phyloP scores from a whole-genome alignment of 176 grass and related monocot genomes.

The Cenchrus fungigraminus region DNA sequence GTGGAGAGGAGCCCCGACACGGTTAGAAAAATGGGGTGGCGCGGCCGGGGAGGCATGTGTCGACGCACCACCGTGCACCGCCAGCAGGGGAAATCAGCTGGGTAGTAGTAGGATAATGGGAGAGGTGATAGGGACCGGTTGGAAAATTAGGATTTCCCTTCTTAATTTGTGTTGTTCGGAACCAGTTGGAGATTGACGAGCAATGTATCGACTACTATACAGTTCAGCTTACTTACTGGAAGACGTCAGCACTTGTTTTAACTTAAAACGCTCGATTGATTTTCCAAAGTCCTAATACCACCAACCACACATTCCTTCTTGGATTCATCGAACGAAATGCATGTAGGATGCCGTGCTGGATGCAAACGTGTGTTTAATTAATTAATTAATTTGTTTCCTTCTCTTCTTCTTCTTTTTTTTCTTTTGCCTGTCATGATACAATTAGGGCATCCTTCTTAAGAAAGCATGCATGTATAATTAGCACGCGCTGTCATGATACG shows the following conservation, averaged over 20 bases:
- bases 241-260: too few species aligned
- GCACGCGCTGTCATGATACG: neutral
- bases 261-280: too few species aligned
- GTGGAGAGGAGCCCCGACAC: conserved; percentile 7
- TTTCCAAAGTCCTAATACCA: too few species aligned
- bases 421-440: neutral
- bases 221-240: too few species aligned
- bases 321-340: neutral
- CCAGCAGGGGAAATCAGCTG: neutral
- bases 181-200: neutral
- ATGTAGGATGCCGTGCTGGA: neutral
- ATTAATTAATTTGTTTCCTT: neutral
- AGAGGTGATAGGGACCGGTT: neutral
- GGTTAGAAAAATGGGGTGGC: conserved; percentile 16
- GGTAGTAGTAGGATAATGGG: neutral
- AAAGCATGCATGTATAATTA: neutral
- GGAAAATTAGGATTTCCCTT: neutral
- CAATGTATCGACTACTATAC: too few species aligned
- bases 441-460: neutral
- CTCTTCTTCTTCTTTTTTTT: neutral
- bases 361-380: neutral
- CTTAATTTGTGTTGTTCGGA: neutral
- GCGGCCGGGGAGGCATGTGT: conserved; percentile 14
- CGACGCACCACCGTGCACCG: conserved; percentile 4
- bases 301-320: too few species aligned